Evolutionary conservation across 345 rosid species (phyloP), one percentile per base, ranked within the genome.

Genomic region (Aquilaria yunnanensis): DNA sequence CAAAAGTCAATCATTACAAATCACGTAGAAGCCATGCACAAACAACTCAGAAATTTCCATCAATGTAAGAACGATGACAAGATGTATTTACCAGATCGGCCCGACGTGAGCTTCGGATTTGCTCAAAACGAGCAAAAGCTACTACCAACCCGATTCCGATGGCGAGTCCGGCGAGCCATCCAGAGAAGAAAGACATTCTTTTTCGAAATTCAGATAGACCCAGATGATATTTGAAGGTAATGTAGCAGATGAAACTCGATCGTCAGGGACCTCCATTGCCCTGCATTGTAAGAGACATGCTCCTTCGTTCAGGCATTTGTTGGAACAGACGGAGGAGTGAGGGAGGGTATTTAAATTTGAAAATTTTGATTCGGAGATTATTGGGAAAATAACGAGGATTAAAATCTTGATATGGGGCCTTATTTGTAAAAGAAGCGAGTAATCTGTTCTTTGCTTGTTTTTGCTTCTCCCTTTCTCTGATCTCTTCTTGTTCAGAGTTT

Each of bases 111-210:
- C 87, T 80, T 78, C 94, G 75, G 47, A 77, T 70, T 62, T 67
- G 75, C 70, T 80, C 85, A n/a, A 64, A 86, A 5, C 80, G 78
- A 9, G 89, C 89, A 65, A 86, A 89, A 13, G 78, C 78, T 2
- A 81, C 75, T 54, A 89, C 72, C 72, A 89, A 57, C 8, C 83
- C 83, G 9, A 86, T 56, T 4, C 93, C 87, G 32, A 85, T 69
- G 61, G 60, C 64, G 53, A 89, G 32, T 49, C 96, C 96, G 32
- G 76, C 9, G 51, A 85, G 64, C 67, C 81, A 47, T 5, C 89
- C 85, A 45, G 72, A 62, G 43, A 86, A 63, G 74, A 86, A 86
- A 6, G 77, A 71, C 85, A 80, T 78, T 65, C 6, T 34, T 57
- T 9, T 57, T 2, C 43, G 12, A 10, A 10, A 59, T 72, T 23